Base-by-base conservation (phyloP, 2,329 filamentous ascomycete genomes). In the Pseudogymnoascus sp. region DNA sequence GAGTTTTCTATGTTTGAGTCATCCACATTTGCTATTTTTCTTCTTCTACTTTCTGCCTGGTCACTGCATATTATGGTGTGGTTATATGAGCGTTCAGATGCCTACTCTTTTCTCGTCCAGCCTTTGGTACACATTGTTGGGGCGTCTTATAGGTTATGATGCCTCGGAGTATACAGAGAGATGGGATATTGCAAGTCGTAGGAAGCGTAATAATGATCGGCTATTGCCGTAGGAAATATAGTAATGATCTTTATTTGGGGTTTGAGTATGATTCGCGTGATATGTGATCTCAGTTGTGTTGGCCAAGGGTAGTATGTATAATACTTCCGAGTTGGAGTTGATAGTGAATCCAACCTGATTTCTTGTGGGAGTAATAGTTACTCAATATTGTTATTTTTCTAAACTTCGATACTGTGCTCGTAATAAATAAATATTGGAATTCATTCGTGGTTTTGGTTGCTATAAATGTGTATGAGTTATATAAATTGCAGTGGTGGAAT, bases 1-100 rank as follows among this genome's bases (percentile, higher is more conserved):
- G 50, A 33, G 50, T 56, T 56, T 56, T 56, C 50, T 56, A 56
- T 56, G 50, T 56, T 56, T 56, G 50, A 56, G 50, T 56, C 50
- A 14, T 33, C 14, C 28, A 56, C 50, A 56, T 56, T n/a, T 56
- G 50, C 50, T 56, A 33, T 35, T 56, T 56, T 24, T 40, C 37
- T 35, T 56, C 50, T 33, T 56, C 26, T 56, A 56, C 16, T 56
- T 56, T 56, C 28, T 56, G 50, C 50, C 50, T 56, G 28, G 50
- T 56, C 50, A 56, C 50, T 56, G 50, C 50, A 56, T 56, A 56
- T 33, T 56, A 56, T 11, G 50, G 28, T 56, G 50, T 56, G 28
- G 50, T 56, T 56, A 33, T 56, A 33, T 56, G 50, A 56, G 50
- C 50, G 50, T 56, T 56, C 50, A 19, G 50, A 56, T 56, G 50